Percentiles rank a stretch among this genome's conserved stretches.
These are phyloP conservation scores for Inga leiocalycina DNA, from an alignment of 306 rosid species.

Conservation along the genomic window DNA sequence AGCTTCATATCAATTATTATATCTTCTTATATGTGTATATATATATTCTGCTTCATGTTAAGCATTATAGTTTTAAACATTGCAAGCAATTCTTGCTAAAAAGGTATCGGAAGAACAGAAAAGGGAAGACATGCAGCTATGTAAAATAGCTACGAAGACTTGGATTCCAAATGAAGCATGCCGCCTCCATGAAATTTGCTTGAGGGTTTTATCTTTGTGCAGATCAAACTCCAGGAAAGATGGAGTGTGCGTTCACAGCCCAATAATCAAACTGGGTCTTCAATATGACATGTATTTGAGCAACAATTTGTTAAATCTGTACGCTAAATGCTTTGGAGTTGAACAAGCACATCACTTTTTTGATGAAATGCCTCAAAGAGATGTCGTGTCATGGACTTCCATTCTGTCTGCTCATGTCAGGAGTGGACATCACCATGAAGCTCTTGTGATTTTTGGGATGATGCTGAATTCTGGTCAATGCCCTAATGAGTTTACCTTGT, in stretches of 20 bases:
- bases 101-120: background rate
- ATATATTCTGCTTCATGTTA: background rate
- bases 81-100: background rate
- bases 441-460: conserved; percentile 53
- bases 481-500: conserved; percentile 65
- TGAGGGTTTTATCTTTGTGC: conserved; percentile 56
- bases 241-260: conserved; percentile 63
- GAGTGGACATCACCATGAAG: conserved; percentile 43
- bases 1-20: background rate
- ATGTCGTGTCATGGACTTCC: conserved; percentile 75
- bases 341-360: conserved; percentile 56
- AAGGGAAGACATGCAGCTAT: conserved; percentile 33
- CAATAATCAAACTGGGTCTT: conserved; percentile 64
- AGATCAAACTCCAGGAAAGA: conserved; percentile 52
- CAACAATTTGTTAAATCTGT: conserved; percentile 59
- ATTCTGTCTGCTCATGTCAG: conserved; percentile 57
- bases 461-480: conserved; percentile 48
- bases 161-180: conserved; percentile 31
- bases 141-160: conserved; percentile 37
- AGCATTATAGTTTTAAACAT: conserved; percentile 9
- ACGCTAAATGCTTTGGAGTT: conserved; percentile 62
- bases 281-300: conserved; percentile 52
- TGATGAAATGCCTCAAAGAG: conserved; percentile 73
- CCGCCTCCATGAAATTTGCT: conserved; percentile 50
- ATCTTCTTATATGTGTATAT: background rate